Base-by-base conservation (phyloP, 192 early-diverging fungal species). In the Thamnidium elegans region DNA sequence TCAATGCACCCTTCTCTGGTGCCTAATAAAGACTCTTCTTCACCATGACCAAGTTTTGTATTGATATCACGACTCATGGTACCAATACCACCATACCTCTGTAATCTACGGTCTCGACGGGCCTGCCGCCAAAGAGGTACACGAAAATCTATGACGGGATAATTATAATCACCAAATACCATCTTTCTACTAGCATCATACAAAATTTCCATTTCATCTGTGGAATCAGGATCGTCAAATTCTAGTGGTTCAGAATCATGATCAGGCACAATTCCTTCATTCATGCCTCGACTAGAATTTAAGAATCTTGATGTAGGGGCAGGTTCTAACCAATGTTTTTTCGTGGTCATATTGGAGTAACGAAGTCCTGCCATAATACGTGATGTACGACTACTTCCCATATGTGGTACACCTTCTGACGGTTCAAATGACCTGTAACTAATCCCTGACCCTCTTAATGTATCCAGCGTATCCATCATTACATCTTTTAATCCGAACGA, bases 401-500 rank as follows among this genome's bases (percentile, higher is more conserved):
- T 83, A 60, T 69, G 79, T 31, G 85, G 84, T 42, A 79, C 81
- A 52, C 86, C 84, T 36, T 84, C 89, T 7, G 84, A 79, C 1
- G 89, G 85, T 44, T 90, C 90, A 83, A 93, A 92, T 9, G 89
- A 79, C 51, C 81, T 66, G 78, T 92, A 92, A 14, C 78, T 92
- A 75, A 94, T 94, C 21, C 78, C 77, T 2, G 88, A 85, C 0
- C 93, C 93, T 14, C 83, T 79, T 62, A 92, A 79, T 4, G 92
- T 92, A 65, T 90, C 89, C 17, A 84, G 60, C 0, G 89, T 84
- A 62, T 97, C 95, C 63, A 89, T 77, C 9, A 93, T 58, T 11
- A 97, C 86, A 58, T 97, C 95, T 62, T 88, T 86, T 42, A 93
- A 63, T 0, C 95, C 94, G 45, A 92, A 60, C 7, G 89, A 87